Conservation (phyloP, 2,329 filamentous ascomycete genomes). For the Talaromyces sp. region DNA sequence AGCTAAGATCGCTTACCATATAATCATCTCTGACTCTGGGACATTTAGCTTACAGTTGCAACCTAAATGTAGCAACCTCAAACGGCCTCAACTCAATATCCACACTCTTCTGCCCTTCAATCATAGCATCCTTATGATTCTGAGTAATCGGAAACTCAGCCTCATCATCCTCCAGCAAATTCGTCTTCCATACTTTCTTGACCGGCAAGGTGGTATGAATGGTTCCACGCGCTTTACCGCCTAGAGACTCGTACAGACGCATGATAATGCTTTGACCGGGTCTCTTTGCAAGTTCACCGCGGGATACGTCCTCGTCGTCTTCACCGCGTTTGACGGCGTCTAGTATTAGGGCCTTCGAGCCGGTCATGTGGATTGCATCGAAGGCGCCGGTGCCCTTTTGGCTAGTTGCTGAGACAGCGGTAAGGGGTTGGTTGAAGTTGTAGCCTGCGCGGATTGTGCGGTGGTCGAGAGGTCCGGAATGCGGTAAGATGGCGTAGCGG, state of each 20-base stretch:
- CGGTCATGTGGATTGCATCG: conserved; percentile 64
- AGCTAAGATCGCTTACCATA: background rate
- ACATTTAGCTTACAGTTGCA: conserved; percentile 48
- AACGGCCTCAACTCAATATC: conserved; percentile 69
- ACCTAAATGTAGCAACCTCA: conserved; percentile 76
- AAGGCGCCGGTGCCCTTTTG: conserved; percentile 31
- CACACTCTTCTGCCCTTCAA: conserved; percentile 42
- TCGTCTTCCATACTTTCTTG: conserved; percentile 75
- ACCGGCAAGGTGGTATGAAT: conserved; percentile 67
- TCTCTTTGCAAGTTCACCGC: conserved; percentile 59
- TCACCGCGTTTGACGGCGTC: conserved; percentile 93
- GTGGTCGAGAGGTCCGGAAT: conserved; percentile 66
- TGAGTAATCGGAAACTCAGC: conserved; percentile 58
- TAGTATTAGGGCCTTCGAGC: conserved; percentile 66
- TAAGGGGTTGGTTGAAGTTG: conserved; percentile 83
- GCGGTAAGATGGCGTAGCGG: conserved; percentile 85
- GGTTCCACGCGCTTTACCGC: conserved; percentile 70
- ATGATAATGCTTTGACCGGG: conserved; percentile 76
- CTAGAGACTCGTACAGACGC: conserved; percentile 82
- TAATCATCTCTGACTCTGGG: too few relatives aligned
- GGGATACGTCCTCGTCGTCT: conserved; percentile 66
- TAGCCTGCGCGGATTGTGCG: conserved; percentile 77
- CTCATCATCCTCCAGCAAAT: conserved; percentile 81
- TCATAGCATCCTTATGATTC: conserved; percentile 29
- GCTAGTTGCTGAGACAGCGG: conserved; percentile 46